Evolutionary conservation across 208 protist genomes (phyloP).

Genomic region (Trypanosoma boissoni): DNA sequence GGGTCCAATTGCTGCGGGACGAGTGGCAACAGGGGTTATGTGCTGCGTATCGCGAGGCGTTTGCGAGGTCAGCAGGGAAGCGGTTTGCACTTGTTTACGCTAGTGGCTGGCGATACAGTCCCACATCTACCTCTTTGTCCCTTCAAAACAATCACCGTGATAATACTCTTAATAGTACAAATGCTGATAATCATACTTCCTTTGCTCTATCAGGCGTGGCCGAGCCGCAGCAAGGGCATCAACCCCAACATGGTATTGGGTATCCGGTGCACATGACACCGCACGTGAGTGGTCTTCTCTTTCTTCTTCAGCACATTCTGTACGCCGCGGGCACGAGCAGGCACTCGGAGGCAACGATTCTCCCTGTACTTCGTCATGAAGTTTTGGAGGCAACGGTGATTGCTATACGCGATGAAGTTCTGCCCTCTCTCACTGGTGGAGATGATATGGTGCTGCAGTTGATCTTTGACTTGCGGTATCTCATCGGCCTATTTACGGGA

Average conservation of each 20-base stretch:
- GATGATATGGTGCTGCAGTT: too few species aligned
- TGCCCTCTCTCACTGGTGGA: too few species aligned
- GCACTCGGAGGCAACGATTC: conserved; percentile 1
- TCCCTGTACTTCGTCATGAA: conserved; percentile 18
- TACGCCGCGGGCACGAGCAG: not conserved
- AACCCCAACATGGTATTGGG: not conserved
- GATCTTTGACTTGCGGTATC: too few species aligned
- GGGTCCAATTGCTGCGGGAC: conserved; percentile 14
- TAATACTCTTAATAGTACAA: not conserved
- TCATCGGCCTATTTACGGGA: not conserved
- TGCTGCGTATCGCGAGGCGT: conserved; percentile 11
- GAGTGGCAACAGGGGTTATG: conserved; percentile 26
- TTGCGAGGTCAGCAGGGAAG: not conserved
- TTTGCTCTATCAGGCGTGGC: too few species aligned
- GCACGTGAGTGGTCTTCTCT: conserved; percentile 24
- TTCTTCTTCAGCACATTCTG: conserved; percentile 23
- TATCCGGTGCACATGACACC: conserved; percentile 24
- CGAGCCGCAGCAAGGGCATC: not conserved
- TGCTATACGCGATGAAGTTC: too few species aligned
- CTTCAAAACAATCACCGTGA: too few species aligned
- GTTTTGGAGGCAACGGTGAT: conserved; percentile 14
- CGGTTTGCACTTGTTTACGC: conserved; percentile 15
- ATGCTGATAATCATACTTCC: too few species aligned
- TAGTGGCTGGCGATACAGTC: conserved; percentile 4
- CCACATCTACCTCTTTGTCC: too few species aligned